phyloP scores from a whole-genome alignment of 2,329 filamentous ascomycete species.

The Cladosporium sp. region DNA sequence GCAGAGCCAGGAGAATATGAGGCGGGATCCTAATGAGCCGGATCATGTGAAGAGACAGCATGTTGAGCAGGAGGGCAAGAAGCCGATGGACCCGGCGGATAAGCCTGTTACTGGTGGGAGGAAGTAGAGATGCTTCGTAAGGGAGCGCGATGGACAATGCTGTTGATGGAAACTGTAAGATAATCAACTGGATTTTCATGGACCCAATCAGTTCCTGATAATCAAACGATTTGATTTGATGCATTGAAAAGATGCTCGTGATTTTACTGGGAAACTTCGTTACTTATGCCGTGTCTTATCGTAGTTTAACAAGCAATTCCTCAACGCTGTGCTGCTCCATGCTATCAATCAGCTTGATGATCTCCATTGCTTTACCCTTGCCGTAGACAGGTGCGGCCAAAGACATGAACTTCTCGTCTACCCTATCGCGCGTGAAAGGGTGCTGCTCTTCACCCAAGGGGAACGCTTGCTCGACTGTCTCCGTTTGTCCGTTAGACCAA shows the following conservation, averaged over 20 bases:
- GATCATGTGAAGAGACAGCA: constrained; percentile 19
- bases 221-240: no score
- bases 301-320: constrained; percentile 18
- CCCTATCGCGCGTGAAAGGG: constrained; percentile 26
- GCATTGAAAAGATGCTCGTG: not conserved
- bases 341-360: constrained; percentile 21
- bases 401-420: constrained; percentile 28
- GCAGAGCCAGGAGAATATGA: constrained; percentile 15
- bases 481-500: constrained; percentile 22
- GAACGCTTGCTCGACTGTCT: constrained; percentile 19
- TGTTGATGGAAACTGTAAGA: not conserved
- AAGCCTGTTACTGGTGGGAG: constrained; percentile 8
- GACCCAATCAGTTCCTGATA: no score
- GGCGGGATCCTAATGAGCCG: constrained; percentile 19
- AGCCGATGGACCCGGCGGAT: constrained; percentile 21
- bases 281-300: not conserved
- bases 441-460: constrained; percentile 28
- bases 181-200: no score
- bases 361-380: constrained; percentile 17
- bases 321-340: constrained; percentile 20
- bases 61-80: constrained; percentile 20
- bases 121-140: not conserved
- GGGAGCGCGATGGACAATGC: not conserved
- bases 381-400: constrained; percentile 24
- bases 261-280: not conserved